Conservation (phyloP, 1,139 yeast species). For the Hemisphaericaspora lyxosophila region DNA sequence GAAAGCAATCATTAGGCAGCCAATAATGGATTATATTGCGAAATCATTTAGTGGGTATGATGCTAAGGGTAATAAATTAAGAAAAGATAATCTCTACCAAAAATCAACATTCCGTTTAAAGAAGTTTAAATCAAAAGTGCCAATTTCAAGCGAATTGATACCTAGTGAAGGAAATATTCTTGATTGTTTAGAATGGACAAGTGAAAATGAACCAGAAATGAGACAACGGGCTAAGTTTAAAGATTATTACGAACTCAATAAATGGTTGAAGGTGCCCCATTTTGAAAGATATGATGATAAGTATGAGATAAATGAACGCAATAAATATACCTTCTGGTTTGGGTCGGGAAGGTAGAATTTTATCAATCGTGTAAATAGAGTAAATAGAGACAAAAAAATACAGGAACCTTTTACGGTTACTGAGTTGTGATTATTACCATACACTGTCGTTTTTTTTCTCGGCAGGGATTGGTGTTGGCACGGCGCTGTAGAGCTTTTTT, state of each 20-base stretch:
- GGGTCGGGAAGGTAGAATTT: constrained; percentile 6
- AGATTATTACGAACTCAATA: constrained; percentile 7
- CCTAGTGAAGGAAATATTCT: constrained; percentile 10
- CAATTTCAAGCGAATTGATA: constrained; percentile 27
- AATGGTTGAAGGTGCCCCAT: neutral
- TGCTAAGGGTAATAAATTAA: constrained; percentile 34
- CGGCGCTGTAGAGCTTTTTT: too few relatives aligned
- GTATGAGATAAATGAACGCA: constrained; percentile 13
- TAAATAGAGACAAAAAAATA: too few relatives aligned
- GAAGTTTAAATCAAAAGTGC: constrained; percentile 23
- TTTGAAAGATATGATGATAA: constrained; percentile 12
- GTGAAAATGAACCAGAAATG: constrained; percentile 4
- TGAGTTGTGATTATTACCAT: too few relatives aligned
- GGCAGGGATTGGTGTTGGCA: too few relatives aligned
- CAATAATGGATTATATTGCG: constrained; percentile 33
- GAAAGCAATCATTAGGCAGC: constrained; percentile 35
- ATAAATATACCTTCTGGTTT: constrained; percentile 19
- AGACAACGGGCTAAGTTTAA: neutral
- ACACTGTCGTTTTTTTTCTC: too few relatives aligned
- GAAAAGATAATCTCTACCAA: constrained; percentile 28
- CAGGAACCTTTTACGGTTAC: too few relatives aligned
- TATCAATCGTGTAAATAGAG: constrained; percentile 2
- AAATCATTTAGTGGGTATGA: constrained; percentile 41
- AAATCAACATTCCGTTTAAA: constrained; percentile 29
- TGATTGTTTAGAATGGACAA: constrained; percentile 1